Percentiles rank a stretch among this genome's conserved stretches.
phyloP scores from a whole-genome alignment of 805 yeast genomes.

The Suhomyces prunicola region DNA sequence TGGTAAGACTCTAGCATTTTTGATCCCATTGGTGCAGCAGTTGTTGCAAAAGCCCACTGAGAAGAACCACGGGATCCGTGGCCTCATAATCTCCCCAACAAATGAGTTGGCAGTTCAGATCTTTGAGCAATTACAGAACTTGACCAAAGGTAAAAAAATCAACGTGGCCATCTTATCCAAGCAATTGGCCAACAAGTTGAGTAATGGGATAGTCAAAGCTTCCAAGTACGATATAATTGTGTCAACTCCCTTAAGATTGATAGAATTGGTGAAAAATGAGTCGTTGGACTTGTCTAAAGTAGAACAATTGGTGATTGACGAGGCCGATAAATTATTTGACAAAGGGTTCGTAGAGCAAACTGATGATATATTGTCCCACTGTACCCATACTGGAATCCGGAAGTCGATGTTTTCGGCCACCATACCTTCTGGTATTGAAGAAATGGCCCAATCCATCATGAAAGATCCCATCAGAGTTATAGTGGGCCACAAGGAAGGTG shows the following conservation, averaged over 20 bases:
- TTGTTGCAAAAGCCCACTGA: slow-evolving; percentile 22
- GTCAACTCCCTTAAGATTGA: slow-evolving; percentile 84
- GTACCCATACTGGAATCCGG: slow-evolving; percentile 50
- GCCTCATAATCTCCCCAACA: slow-evolving; percentile 87
- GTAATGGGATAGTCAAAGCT: slow-evolving; percentile 54
- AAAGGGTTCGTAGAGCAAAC: slow-evolving; percentile 85
- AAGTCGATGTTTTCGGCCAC: slow-evolving; percentile 94
- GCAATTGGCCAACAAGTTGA: slow-evolving; percentile 64
- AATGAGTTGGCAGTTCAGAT: slow-evolving; percentile 91
- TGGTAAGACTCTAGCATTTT: slow-evolving; percentile 91
- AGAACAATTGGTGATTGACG: slow-evolving; percentile 83
- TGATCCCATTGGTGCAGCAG: slow-evolving; percentile 74
- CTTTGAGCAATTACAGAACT: slow-evolving; percentile 58
- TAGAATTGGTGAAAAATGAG: slow-evolving; percentile 68
- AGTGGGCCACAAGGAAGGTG: slow-evolving; percentile 93
- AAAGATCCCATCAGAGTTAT: slow-evolving; percentile 78
- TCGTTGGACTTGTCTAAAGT: slow-evolving; percentile 60
- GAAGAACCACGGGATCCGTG: slow-evolving; percentile 57
- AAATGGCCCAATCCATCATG: slow-evolving; percentile 83
- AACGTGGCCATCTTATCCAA: slow-evolving; percentile 67
- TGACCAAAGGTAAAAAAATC: slow-evolving; percentile 56
- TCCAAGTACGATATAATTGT: slow-evolving; percentile 76
- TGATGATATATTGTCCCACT: slow-evolving; percentile 70
- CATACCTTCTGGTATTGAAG: slow-evolving; percentile 89
- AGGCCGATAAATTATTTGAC: slow-evolving; percentile 92